phyloP scores from a whole-genome alignment of 306 rosid genomes.

The Cyclanthera cordifolia region DNA sequence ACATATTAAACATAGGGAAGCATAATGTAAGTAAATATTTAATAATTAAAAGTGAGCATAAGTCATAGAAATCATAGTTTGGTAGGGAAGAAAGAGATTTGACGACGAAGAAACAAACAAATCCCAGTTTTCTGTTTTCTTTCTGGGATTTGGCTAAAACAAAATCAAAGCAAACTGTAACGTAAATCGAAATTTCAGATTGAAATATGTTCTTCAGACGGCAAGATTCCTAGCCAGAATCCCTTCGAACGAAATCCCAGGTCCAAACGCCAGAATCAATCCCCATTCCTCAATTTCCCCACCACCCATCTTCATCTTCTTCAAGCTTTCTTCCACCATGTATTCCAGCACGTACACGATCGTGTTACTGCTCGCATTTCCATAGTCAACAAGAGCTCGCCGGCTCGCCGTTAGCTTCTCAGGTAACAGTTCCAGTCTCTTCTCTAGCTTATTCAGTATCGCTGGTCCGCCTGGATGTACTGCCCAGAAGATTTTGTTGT shows the following conservation, averaged over 20 bases:
- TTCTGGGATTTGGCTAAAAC: neutral
- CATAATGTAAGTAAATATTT: no score
- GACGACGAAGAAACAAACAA: neutral
- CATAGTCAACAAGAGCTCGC: constrained; percentile 71
- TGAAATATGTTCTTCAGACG: constrained; percentile 11
- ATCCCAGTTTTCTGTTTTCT: neutral
- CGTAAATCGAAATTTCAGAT: neutral
- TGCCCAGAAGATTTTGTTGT: constrained; percentile 70
- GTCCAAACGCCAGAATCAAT: constrained; percentile 84
- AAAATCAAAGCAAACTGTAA: neutral
- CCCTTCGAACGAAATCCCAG: constrained; percentile 83
- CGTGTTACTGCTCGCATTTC: constrained; percentile 81
- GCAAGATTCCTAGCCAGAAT: constrained; percentile 64
- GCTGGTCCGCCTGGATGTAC: constrained; percentile 95
- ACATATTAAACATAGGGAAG: no score
- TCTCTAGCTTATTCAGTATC: constrained; percentile 66
- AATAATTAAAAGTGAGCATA: no score
- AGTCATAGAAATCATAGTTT: no score
- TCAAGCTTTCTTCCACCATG: constrained; percentile 58
- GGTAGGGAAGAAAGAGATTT: no score
- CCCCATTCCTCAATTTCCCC: constrained; percentile 56
- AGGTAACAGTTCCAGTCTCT: constrained; percentile 60
- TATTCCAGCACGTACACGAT: constrained; percentile 78
- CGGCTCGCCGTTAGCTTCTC: constrained; percentile 67
- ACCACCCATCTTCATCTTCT: constrained; percentile 30